Evolutionary conservation across 768 basidiomycete species (phyloP).

Genomic region (Mycena alexandri): DNA sequence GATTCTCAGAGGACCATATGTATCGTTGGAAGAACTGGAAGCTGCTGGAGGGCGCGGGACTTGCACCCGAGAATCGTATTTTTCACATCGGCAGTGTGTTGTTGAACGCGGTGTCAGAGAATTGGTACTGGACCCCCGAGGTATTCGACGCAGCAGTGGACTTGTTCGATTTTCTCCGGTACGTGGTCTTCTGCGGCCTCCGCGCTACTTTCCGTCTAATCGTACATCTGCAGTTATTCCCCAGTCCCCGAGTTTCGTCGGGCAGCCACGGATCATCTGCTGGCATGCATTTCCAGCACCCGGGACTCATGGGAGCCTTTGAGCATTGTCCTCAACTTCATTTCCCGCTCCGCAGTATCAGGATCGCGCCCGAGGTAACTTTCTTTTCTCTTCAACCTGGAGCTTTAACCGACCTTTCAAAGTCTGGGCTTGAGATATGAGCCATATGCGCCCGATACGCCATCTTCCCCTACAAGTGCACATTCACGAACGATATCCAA

Average conservation of each 20-base stretch:
- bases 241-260: background rate
- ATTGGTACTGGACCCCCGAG: slow-evolving; percentile 8
- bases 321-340: background rate
- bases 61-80: slow-evolving; percentile 1
- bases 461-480: background rate
- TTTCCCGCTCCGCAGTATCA: background rate
- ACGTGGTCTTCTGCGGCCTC: background rate
- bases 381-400: too few relatives aligned
- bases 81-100: background rate
- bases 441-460: background rate
- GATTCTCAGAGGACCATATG: slow-evolving; percentile 11
- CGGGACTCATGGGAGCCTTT: slow-evolving; percentile 6
- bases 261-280: background rate
- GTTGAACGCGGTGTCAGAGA: background rate
- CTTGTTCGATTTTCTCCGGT: slow-evolving; percentile 19
- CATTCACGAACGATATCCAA: background rate
- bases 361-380: background rate
- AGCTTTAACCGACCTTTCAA: background rate
- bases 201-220: background rate
- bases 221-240: background rate
- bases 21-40: slow-evolving; percentile 24
- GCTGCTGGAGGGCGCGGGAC: background rate
- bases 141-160: slow-evolving; percentile 17
- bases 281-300: background rate
- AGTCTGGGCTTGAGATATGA: background rate